These are phyloP conservation scores for Sporothrix luriei DNA, from an alignment of 2,329 filamentous ascomycete species.

Conservation along the genomic window DNA sequence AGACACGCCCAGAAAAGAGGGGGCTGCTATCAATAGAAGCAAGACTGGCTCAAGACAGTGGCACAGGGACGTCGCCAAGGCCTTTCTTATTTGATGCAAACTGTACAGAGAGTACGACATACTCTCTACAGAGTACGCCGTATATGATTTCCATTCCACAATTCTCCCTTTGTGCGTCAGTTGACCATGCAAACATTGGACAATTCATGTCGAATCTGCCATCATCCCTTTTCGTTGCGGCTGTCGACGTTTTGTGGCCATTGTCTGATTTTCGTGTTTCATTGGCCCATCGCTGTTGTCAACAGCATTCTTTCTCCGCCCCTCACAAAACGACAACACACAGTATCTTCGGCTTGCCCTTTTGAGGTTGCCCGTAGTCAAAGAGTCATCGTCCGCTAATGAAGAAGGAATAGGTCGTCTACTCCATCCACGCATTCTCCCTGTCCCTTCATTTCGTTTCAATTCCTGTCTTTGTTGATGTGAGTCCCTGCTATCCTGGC, in stretches of 20 bases:
- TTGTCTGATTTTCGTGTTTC: slow-evolving; percentile 27
- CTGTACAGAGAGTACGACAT: background rate
- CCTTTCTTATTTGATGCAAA: background rate
- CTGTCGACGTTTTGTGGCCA: background rate
- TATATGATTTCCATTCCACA: background rate
- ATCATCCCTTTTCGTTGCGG: background rate
- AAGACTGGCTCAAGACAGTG: background rate
- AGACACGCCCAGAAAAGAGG: background rate
- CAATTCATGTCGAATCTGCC: slow-evolving; percentile 16
- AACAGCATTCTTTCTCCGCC: slow-evolving; percentile 1
- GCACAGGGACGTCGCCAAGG: background rate
- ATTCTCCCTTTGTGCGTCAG: background rate
- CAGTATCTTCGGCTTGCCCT: slow-evolving; percentile 12
- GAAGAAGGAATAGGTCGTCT: background rate
- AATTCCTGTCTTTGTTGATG: background rate
- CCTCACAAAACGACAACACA: background rate
- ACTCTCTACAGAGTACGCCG: too few relatives aligned
- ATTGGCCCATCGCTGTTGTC: slow-evolving; percentile 27
- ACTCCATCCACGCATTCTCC: slow-evolving; percentile 10
- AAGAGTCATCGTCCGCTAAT: background rate
- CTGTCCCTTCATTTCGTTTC: slow-evolving; percentile 1
- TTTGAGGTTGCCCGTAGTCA: background rate
- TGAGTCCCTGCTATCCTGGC: background rate
- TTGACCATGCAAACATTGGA: background rate
- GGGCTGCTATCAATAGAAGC: slow-evolving; percentile 20